These are phyloP conservation scores for Colletotrichum musae DNA, from an alignment of 2,329 filamentous ascomycete genomes.

Conservation along the genomic window DNA sequence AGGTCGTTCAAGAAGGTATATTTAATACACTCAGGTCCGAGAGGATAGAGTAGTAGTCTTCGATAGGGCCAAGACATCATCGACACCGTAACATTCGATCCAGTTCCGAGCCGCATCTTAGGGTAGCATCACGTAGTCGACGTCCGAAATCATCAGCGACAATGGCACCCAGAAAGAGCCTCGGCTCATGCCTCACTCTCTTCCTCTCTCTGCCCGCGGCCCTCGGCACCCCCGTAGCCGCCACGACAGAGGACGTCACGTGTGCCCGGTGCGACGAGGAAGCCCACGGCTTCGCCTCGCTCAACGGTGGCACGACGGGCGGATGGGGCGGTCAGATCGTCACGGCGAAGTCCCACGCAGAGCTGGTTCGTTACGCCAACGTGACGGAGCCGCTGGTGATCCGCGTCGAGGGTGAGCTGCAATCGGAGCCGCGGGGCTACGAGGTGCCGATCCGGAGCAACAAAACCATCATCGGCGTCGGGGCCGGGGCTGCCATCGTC, in stretches of 20 bases:
- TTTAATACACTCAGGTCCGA: no score
- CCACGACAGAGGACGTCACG: not conserved
- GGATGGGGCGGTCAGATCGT: constrained; percentile 41
- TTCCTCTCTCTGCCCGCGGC: not conserved
- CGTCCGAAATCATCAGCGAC: not conserved
- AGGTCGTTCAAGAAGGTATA: no score
- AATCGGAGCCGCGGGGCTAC: constrained; percentile 45
- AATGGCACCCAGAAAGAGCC: not conserved
- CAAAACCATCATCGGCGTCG: constrained; percentile 64
- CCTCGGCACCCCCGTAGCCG: not conserved
- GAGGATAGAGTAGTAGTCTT: no score
- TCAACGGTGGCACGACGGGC: constrained; percentile 43
- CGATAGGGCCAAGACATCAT: no score
- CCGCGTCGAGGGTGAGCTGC: constrained; percentile 58
- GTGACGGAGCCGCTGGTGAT: constrained; percentile 47
- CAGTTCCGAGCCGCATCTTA: not conserved
- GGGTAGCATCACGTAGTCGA: not conserved
- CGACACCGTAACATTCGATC: no score
- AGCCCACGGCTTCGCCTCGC: constrained; percentile 41
- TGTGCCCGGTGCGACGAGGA: constrained; percentile 4
- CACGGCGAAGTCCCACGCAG: constrained; percentile 23
- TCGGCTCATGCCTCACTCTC: not conserved
- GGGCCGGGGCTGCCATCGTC: constrained; percentile 53
- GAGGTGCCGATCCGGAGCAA: constrained; percentile 60
- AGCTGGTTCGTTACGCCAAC: constrained; percentile 4